These are phyloP conservation scores for Dillenia suffruticosa DNA, from an alignment of 164 flowering plant genomes.

Conservation along the genomic window DNA sequence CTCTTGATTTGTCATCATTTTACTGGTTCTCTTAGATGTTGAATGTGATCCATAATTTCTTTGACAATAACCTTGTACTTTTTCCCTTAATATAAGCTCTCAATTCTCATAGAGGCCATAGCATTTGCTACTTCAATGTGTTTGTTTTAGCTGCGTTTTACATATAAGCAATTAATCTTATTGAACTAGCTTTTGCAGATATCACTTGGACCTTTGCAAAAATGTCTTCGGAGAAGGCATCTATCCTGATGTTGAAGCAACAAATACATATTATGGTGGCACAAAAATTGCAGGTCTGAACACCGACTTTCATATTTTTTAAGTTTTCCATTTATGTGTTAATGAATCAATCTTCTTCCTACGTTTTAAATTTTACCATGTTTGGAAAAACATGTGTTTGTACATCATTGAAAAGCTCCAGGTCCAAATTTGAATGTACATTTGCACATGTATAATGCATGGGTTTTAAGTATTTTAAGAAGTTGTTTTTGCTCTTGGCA, in stretches of 20 bases:
- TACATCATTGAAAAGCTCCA: no score
- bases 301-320: background rate
- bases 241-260: constrained; percentile 76
- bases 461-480: no score
- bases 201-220: constrained; percentile 94
- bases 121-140: background rate
- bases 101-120: background rate
- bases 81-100: no score
- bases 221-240: constrained; percentile 86
- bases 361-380: no score
- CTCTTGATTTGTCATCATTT: background rate
- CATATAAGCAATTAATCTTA: background rate
- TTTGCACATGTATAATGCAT: no score
- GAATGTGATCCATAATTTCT: background rate
- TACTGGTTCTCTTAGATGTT: background rate
- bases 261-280: constrained; percentile 93
- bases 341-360: no score
- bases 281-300: constrained; percentile 70
- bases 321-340: no score
- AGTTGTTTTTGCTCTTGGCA: no score
- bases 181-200: constrained; percentile 35
- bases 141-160: constrained; percentile 1
- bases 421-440: no score
- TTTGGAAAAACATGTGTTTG: no score
- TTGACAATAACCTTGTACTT: no score